Evolutionary conservation across 2,329 filamentous ascomycete species (phyloP).

Genomic region (Colletotrichum plurivorum): DNA sequence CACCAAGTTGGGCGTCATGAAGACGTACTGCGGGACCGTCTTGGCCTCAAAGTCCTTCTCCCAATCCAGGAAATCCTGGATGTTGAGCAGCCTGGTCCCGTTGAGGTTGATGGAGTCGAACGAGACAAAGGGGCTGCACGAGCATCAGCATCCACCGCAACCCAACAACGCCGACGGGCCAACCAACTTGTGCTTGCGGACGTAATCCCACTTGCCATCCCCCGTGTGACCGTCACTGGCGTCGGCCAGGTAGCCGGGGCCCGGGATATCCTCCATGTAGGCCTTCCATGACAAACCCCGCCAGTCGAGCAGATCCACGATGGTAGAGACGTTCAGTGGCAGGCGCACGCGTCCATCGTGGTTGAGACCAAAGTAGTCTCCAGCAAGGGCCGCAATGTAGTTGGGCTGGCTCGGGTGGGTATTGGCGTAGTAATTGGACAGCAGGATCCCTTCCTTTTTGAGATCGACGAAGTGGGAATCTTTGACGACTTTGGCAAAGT

Average conservation of each 20-base stretch:
- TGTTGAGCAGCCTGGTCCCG: conserved; percentile 65
- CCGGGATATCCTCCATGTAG: conserved; percentile 52
- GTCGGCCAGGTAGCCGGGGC: conserved; percentile 58
- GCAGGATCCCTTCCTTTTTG: conserved; percentile 58
- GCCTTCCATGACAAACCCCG: conserved; percentile 50
- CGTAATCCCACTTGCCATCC: conserved; percentile 47
- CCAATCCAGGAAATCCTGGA: conserved; percentile 76
- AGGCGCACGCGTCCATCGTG: conserved; percentile 60
- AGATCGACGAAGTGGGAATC: conserved; percentile 57
- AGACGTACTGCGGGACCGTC: conserved; percentile 75
- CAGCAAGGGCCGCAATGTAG: conserved; percentile 61
- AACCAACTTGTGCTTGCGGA: conserved; percentile 42
- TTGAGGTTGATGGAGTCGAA: conserved; percentile 57
- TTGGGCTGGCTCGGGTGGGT: conserved; percentile 63
- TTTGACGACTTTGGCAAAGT: conserved; percentile 57
- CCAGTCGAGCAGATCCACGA: conserved; percentile 52
- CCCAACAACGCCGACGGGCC: neutral
- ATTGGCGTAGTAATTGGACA: conserved; percentile 61
- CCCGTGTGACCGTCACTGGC: conserved; percentile 53
- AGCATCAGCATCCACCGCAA: conserved; percentile 34
- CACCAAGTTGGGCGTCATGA: conserved; percentile 75
- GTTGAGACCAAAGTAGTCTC: conserved; percentile 64
- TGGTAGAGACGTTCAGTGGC: conserved; percentile 56
- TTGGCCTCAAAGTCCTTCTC: conserved; percentile 68
- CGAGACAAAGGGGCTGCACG: conserved; percentile 56